Base-by-base conservation (phyloP, 129 eudicot species). In the Flaveria sonorensis region DNA sequence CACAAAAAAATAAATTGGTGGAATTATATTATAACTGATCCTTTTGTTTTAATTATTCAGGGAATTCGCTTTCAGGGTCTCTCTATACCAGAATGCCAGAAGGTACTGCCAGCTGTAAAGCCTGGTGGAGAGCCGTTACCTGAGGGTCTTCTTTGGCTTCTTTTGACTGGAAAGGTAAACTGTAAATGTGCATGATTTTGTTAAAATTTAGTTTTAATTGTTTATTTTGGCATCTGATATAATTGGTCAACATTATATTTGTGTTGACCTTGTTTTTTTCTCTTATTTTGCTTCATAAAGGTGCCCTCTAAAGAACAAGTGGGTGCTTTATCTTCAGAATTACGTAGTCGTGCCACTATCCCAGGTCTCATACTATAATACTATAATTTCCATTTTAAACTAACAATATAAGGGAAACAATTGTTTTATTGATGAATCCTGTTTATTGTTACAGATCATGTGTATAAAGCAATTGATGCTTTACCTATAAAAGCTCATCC, bases 291-390 rank as follows among this genome's bases (percentile, higher is more conserved):
- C n/a, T 14, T 16, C 26, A 12, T 45, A 39, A 73, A 95, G 99
- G 99, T 95, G 64, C 99, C 99, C 48, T 85, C 87, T 81, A 92
- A 89, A 78, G 92, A 88, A 85, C 99, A 95, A 84, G 97, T 92
- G 19, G 92, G 92, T 80, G 81, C 90, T 52, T 85, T 95, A 46
- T 95, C 99, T 14, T 81, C 83, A 85, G 99, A 95, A 74, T 77
- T 95, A 64, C 82, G 96, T 43, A 77, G 83, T 53, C 99, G 99
- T 83, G 99, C 99, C 69, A 76, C 82, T 50, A 86, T 95, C 47
- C 97, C 99, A 91, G 99, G 99, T 95, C 32, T 8, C 26, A 30
- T 15, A 39, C 10, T 18, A 18, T 50, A 14, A 30, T 15, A 39
- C 10, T 18, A 18, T 50, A 14, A 6, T 30, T 21, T 15, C 20